Evolutionary conservation across 2,329 filamentous ascomycete species (phyloP).

Genomic region (Penicillium sp.): DNA sequence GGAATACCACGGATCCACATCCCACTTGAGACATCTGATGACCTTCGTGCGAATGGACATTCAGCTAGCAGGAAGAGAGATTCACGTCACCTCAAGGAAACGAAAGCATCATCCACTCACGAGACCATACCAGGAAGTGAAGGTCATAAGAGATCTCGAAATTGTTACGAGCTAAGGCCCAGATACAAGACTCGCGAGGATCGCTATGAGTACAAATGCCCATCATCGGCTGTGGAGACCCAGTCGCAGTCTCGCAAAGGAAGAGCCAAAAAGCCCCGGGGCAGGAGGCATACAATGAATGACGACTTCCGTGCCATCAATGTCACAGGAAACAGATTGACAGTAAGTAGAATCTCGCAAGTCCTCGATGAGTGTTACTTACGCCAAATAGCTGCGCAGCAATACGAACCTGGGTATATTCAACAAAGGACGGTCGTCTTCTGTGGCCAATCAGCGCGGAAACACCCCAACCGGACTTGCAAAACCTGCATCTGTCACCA

Average conservation of each 20-base stretch:
- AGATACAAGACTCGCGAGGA: constrained; percentile 51
- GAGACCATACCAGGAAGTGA: background rate
- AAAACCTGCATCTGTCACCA: background rate
- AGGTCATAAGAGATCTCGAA: background rate
- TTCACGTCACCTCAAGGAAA: background rate
- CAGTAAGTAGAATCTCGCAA: constrained; percentile 33
- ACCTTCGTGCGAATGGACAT: background rate
- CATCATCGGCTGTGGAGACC: background rate
- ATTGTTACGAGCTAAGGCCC: constrained; percentile 43
- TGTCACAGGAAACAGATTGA: constrained; percentile 47
- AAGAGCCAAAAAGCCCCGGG: constrained; percentile 21
- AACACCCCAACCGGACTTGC: constrained; percentile 8
- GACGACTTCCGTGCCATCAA: constrained; percentile 49
- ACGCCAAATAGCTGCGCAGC: constrained; percentile 19
- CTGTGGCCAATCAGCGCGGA: constrained; percentile 19
- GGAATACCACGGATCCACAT: background rate
- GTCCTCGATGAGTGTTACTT: background rate
- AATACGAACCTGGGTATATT: constrained; percentile 27
- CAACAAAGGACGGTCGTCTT: constrained; percentile 30
- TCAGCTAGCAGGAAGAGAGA: background rate
- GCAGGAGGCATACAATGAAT: constrained; percentile 40
- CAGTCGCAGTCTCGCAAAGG: constrained; percentile 4
- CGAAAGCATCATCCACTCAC: background rate
- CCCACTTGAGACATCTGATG: background rate
- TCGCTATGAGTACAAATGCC: constrained; percentile 45